Evolutionary conservation across 257 asterid species (phyloP).

Genomic region (Solanum sparsipilum): DNA sequence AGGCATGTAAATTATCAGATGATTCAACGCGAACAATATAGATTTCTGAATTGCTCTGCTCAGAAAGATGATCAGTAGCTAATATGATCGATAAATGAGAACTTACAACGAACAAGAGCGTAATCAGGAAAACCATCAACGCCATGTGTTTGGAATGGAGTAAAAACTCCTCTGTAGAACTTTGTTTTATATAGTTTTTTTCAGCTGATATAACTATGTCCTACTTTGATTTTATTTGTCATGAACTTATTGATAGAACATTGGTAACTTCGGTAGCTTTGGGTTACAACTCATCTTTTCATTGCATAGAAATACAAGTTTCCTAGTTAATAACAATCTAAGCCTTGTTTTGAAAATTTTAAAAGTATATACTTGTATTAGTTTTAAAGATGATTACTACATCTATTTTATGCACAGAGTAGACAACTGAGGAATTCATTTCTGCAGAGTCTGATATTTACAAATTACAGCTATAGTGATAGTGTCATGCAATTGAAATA

Average conservation of each 20-base stretch:
- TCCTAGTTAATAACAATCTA: not conserved
- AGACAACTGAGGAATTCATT: not conserved
- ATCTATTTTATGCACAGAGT: not conserved
- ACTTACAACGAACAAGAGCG: not conserved
- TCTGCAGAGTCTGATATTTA: not conserved
- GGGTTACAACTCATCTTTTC: not conserved
- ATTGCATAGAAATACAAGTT: not conserved
- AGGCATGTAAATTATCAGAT: not conserved
- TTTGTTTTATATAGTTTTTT: not conserved
- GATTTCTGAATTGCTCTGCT: not conserved
- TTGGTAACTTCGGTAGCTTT: not conserved
- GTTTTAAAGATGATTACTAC: not conserved
- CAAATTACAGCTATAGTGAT: not conserved
- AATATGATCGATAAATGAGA: not conserved
- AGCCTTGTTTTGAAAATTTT: not conserved
- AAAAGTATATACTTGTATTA: no score
- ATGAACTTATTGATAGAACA: not conserved
- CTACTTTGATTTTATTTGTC: not conserved
- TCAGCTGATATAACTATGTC: not conserved
- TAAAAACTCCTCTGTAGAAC: not conserved
- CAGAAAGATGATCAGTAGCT: not conserved
- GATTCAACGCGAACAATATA: constrained; percentile 19
- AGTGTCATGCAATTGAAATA: not conserved
- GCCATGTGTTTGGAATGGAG: not conserved
- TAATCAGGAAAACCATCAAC: not conserved